phyloP scores from a whole-genome alignment of 352 stramenopile species.

The Peronospora belbahrii region DNA sequence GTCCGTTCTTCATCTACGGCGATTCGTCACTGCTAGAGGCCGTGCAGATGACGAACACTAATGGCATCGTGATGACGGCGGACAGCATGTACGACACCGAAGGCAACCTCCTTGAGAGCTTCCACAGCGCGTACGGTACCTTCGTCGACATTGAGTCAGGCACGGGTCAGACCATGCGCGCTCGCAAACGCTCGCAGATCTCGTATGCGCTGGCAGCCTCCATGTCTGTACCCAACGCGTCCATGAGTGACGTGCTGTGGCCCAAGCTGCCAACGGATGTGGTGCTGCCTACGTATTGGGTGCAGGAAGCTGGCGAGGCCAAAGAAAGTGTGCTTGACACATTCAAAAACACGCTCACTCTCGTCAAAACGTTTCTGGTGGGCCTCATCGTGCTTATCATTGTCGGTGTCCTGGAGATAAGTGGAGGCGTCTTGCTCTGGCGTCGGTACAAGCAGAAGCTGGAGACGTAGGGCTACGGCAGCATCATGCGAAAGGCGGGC shows the following conservation, averaged over 20 bases:
- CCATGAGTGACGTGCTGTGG: slow-evolving; percentile 64
- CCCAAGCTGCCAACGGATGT: slow-evolving; percentile 43
- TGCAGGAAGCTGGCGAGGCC: slow-evolving; percentile 41
- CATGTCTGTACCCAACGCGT: slow-evolving; percentile 18
- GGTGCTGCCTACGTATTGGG: slow-evolving; percentile 55
- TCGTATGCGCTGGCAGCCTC: slow-evolving; percentile 49
- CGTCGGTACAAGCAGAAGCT: slow-evolving; percentile 26
- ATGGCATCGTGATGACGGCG: slow-evolving; percentile 37
- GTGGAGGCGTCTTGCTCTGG: slow-evolving; percentile 41
- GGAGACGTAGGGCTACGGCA: slow-evolving; percentile 16
- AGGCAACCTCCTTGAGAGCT: slow-evolving; percentile 34
- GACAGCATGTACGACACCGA: slow-evolving; percentile 40
- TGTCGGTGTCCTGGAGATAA: slow-evolving; percentile 29
- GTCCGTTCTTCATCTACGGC: slow-evolving; percentile 57
- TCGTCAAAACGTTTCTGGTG: slow-evolving; percentile 48
- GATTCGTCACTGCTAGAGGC: slow-evolving; percentile 33
- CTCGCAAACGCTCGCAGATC: slow-evolving; percentile 49
- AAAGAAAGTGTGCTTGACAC: slow-evolving; percentile 29
- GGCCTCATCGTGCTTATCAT: slow-evolving; percentile 51
- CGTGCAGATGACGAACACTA: slow-evolving; percentile 49
- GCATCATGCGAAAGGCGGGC: slow-evolving; percentile 18
- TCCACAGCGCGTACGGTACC: slow-evolving; percentile 42
- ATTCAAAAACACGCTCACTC: slow-evolving; percentile 40
- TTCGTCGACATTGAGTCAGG: slow-evolving; percentile 63
- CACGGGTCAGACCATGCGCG: slow-evolving; percentile 64